Conservation (phyloP, 2,329 filamentous ascomycete species). For the Aspergillus ochraceoroseus region DNA sequence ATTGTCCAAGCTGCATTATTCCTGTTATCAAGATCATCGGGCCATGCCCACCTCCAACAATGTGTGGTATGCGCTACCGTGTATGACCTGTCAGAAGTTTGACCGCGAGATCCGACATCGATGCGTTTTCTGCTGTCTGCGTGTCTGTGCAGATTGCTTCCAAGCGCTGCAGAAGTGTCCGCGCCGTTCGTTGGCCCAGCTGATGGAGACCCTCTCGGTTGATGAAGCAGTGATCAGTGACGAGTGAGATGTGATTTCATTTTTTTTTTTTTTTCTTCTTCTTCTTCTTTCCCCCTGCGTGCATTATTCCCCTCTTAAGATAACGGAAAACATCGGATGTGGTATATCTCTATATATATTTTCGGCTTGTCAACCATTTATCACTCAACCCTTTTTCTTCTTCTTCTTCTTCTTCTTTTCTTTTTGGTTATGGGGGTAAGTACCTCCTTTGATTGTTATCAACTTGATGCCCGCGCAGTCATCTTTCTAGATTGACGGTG, state of each 20-base stretch:
- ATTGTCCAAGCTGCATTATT: conserved; percentile 35
- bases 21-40: conserved; percentile 40
- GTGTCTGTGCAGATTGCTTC: conserved; percentile 38
- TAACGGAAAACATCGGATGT: too few relatives aligned
- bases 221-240: conserved; percentile 1
- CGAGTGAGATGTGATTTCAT: background rate
- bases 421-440: background rate
- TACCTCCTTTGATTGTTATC: background rate
- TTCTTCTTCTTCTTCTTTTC: background rate
- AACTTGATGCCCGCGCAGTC: too few relatives aligned
- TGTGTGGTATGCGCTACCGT: conserved; percentile 39
- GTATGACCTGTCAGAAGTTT: conserved; percentile 42
- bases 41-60: conserved; percentile 37
- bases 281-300: too few relatives aligned
- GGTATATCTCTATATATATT: background rate
- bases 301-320: too few relatives aligned
- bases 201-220: conserved; percentile 27
- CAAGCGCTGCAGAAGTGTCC: conserved; percentile 32
- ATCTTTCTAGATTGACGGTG: background rate
- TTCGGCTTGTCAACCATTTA: too few relatives aligned
- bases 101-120: conserved; percentile 37
- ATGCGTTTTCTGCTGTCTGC: conserved; percentile 42
- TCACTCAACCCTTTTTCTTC: too few relatives aligned
- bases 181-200: conserved; percentile 31
- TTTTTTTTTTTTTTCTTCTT: background rate